Evolutionary conservation across 441 rosid genomes (phyloP), one percentile per base, ranked within the genome.

Genomic region (Lepidium campestre): DNA sequence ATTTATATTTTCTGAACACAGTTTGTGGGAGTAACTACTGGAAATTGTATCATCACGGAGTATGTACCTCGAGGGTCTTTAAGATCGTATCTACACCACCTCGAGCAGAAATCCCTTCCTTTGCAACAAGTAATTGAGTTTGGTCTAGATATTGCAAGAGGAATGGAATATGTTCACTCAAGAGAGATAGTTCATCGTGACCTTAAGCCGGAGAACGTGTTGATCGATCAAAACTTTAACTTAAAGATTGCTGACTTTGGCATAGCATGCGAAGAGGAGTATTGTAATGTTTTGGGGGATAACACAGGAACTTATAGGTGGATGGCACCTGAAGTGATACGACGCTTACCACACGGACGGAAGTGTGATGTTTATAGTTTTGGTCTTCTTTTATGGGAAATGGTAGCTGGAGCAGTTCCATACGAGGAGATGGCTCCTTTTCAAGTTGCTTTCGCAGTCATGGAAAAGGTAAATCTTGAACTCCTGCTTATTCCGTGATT

Each of bases 261-360:
- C 40, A 93, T 91, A 77, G 97, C 96, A n/a, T 89, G 96, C 68
- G 85, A 88, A 68, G 93, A 82, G 70, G 87, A 83, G 39, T 55
- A 81, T 66, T 93, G 96, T 78, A 89, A 87, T 74, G 54, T 71
- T 5, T 68, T 84, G 62, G 89, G 80, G 7, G 96, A 84, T 50
- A 95, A 89, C 56, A 96, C 88, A 0, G 99, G 97, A 17, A 93
- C 97, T 11, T 91, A 80, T 52, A 84, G 99, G 59, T 93, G 99
- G 99, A 93, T 93, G 97, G 99, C 99, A 41, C 99, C 99, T 31
- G 99, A 93, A 81, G 88, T 93, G 84, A 73, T 93, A 32, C 85
- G 78, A 67, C 79, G 70, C 77, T 83, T 81, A 77, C 63, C 96
- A 19, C 87, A 89, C 40, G 93, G 99, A 57, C 60, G 78, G 58